Base-by-base conservation (phyloP, 768 basidiomycete genomes). In the Agaricus sinodeliciosus region DNA sequence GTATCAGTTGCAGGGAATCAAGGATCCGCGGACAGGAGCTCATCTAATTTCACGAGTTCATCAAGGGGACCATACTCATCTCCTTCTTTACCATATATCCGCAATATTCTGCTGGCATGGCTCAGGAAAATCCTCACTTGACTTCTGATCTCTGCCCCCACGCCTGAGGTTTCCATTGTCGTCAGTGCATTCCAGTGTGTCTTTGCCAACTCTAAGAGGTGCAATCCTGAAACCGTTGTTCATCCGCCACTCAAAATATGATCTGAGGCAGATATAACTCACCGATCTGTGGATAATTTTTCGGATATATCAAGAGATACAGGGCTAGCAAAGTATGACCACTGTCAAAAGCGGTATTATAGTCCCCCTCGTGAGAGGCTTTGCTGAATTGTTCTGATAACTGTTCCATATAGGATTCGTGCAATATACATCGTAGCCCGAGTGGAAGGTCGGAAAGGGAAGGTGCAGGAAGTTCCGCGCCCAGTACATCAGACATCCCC, bases 221-320 rank as follows among this genome's bases (percentile, higher is more conserved):
- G 90, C 69, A 89, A 72, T 12, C 88, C 89, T 92, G 51, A 35
- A 43, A n/a, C 37, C 18, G 7, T 9, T n/a, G 34, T 40, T 27
- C 8, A 22, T 18, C 36, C 9, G 35, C 36, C 9, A 31, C 36
- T 18, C 16, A 42, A 27, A 26, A 34, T 52, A 31, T 16, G 36
- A 31, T 41, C 16, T 13, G 35, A 16, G 9, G 25, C 11, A 4
- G 18, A 12, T 40, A 48, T 6, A 28, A 64, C 77, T 57, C 49
- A 87, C 90, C 90, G 22, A 84, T 87, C 58, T 90, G 86, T n/a
- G 89, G 90, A 64, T 89, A 90, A 60, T 85, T 84, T 2, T 67
- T 69, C 1, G 90, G 87, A 60, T 92, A 92, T 43, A 90, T 71
- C 48, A 86, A 61, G 9, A 76, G 60, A 64, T 91, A 92, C 6